phyloP scores from a whole-genome alignment of 768 basidiomycete genomes.

The Paxillus involutus region DNA sequence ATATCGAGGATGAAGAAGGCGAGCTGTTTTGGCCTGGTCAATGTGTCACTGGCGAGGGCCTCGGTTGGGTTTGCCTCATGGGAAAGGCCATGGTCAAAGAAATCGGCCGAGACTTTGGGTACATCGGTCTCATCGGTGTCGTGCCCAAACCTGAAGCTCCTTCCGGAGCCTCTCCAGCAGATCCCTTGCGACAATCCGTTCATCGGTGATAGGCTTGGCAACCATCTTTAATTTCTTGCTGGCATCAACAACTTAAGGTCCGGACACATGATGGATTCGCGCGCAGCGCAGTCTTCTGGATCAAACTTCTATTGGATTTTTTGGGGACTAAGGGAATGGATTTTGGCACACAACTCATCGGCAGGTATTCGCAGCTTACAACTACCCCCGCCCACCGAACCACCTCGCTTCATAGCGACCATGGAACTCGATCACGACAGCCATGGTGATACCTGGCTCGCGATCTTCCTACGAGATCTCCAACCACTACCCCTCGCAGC shows the following conservation, averaged over 20 bases:
- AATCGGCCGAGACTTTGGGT: conserved; percentile 74
- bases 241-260: conserved; percentile 25
- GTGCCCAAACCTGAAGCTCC: conserved; percentile 61
- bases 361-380: conserved; percentile 11
- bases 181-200: conserved; percentile 31
- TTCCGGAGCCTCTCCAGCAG: conserved; percentile 28
- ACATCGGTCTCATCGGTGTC: conserved; percentile 69
- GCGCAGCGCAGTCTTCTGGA: conserved; percentile 24
- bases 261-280: conserved; percentile 28
- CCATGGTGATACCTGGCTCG: conserved; percentile 1
- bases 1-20: conserved; percentile 83
- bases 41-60: conserved; percentile 68
- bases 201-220: conserved; percentile 25
- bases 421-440: conserved; percentile 24
- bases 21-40: conserved; percentile 86
- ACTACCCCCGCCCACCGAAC: conserved; percentile 4
- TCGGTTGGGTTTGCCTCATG: conserved; percentile 87
- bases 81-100: conserved; percentile 86
- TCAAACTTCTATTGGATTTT: conserved; percentile 25
- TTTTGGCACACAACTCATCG: conserved; percentile 17
- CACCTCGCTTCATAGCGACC: conserved; percentile 17
- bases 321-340: conserved; percentile 13
- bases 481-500: conserved; percentile 17
- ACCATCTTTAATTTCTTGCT: conserved; percentile 29
- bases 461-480: conserved; percentile 28